Evolutionary conservation across 495 filamentous ascomycete species (phyloP), one percentile per base, ranked within the genome.

Genomic region (Talaromyces ruber): DNA sequence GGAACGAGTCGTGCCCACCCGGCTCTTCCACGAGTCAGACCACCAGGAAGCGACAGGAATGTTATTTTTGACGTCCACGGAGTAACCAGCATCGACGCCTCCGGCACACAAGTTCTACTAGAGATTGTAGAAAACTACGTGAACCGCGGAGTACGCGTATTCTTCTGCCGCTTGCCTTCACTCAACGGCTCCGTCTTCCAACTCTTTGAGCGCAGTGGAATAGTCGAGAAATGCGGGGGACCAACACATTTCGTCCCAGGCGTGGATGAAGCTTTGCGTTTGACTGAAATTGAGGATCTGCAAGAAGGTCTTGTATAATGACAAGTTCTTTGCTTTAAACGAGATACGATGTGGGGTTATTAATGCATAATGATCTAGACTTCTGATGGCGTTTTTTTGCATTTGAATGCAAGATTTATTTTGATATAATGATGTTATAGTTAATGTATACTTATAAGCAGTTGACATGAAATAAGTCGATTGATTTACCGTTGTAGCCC

Each of bases 11-110:
- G 77, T 45, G 89, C 90, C 0, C 95, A 98, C 61, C 95, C 95
- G 0, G 91, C 92, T 2, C 76, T 96, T 16, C 93, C 94, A 5
- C 80, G 90, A 6, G 79, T 94, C 30, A 79, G 91, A 11, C 72
- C 81, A 18, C 80, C 84, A 14, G 85, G 89, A 63, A 85, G 89
- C 58, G 96, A 96, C 63, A 81, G 83, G 59, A 97, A 95, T 66
- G 81, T 98, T 69, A 93, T 98, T 61, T 98, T 98, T 69, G 94
- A 98, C 71, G 90, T 98, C 12, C 93, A 98, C 65, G 93, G 94
- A 1, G 94, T 98, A 1, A 94, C 93, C 0, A 85, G 86, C 52
- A 85, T 98, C 64, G 94, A 98, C 70, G 94, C 92, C 21, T 93
- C 90, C 0, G 94, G 93, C 1, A 88, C 91, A 0, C 94, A 98